Percentiles rank a stretch among this genome's conserved stretches.
phyloP scores from a whole-genome alignment of 495 filamentous ascomycete genomes.

The Penicillium tannophilum region DNA sequence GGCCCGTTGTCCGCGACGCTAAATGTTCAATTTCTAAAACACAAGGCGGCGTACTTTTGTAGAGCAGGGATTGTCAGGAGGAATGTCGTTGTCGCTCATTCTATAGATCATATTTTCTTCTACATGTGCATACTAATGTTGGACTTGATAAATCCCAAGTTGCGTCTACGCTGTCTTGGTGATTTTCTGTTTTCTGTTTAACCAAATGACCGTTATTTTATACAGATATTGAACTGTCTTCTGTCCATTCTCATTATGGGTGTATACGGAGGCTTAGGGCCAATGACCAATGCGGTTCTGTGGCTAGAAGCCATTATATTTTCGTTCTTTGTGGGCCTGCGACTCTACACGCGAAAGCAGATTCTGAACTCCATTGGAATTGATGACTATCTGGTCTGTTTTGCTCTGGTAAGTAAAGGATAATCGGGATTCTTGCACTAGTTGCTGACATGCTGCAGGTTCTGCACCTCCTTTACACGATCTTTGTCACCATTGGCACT shows the following conservation, averaged over 20 bases:
- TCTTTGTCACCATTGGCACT: constrained; percentile 23
- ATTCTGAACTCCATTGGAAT: constrained; percentile 28
- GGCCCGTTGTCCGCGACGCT: background rate
- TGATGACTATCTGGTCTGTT: constrained; percentile 25
- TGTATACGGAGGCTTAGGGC: constrained; percentile 29
- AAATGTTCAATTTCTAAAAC: background rate
- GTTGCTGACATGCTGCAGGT: constrained; percentile 14
- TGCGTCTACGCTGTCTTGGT: background rate
- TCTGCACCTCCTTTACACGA: constrained; percentile 27
- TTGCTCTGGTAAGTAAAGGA: constrained; percentile 22
- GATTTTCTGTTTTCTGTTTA: background rate
- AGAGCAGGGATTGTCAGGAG: background rate
- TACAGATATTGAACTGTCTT: background rate
- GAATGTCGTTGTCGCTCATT: constrained; percentile 11
- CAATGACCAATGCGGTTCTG: constrained; percentile 32
- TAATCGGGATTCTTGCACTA: background rate
- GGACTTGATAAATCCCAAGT: background rate
- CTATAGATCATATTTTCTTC: constrained; percentile 9
- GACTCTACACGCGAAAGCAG: constrained; percentile 28
- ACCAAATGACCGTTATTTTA: background rate
- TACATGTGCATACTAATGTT: background rate
- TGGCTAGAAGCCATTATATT: constrained; percentile 26
- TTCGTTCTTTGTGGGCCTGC: constrained; percentile 22
- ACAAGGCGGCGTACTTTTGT: background rate
- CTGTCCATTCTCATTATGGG: constrained; percentile 19